A percentile compares a stretch with the other conserved stretches of the same genome.
Conservation (phyloP, 371 early-diverging fungal species). For the Actinomucor elegans region DNA sequence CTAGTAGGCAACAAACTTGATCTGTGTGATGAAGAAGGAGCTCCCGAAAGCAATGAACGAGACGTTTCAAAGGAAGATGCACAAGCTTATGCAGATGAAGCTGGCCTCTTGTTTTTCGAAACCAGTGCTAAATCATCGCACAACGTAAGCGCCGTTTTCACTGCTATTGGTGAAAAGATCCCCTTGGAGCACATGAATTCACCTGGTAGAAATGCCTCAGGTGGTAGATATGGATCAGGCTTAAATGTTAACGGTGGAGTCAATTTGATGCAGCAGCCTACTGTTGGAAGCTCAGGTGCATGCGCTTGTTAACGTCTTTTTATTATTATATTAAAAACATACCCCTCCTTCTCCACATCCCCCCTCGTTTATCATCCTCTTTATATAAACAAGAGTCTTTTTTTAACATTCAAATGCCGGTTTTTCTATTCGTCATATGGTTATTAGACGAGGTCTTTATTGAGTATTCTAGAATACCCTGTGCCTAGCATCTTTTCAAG, state of each 20-base stretch:
- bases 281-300: slow-evolving; percentile 8
- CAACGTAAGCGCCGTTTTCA: slow-evolving; percentile 81
- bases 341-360: no score
- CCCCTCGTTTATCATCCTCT: no score
- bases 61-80: slow-evolving; percentile 75
- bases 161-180: slow-evolving; percentile 42
- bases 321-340: no score
- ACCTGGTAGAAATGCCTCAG: slow-evolving; percentile 8
- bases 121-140: slow-evolving; percentile 89
- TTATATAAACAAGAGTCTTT: no score
- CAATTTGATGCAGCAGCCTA: slow-evolving; percentile 20
- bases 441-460: no score
- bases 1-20: slow-evolving; percentile 96
- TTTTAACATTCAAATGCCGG: no score
- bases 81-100: slow-evolving; percentile 76
- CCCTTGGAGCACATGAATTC: slow-evolving; percentile 14
- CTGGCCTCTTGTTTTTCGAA: slow-evolving; percentile 78
- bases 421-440: no score
- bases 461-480: slow-evolving; percentile 39
- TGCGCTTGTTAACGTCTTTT: slow-evolving; percentile 32
- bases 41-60: slow-evolving; percentile 59
- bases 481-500: slow-evolving; percentile 6
- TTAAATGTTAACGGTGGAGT: slow-evolving; percentile 6
- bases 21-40: slow-evolving; percentile 44
- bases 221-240: slow-evolving; percentile 13